Evolutionary conservation across 2,329 filamentous ascomycete species (phyloP).

Genomic region (Fusarium pseudoanthophilum): DNA sequence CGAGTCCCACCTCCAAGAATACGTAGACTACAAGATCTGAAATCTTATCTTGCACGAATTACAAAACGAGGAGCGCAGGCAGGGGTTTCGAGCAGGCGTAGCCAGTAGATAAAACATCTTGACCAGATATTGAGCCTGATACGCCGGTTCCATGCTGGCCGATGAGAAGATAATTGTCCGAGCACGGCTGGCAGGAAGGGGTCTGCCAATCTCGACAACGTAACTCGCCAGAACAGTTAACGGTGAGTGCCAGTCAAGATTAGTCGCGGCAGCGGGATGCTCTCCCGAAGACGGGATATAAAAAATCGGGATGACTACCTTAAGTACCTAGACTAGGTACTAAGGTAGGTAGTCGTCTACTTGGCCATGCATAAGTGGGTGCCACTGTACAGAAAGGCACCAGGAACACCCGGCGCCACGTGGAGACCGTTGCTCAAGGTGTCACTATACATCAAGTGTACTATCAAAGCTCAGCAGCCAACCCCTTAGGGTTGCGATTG

Average conservation of each 20-base stretch:
- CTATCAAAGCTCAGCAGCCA: constrained; percentile 15
- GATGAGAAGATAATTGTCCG: neutral
- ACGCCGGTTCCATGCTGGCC: constrained; percentile 6
- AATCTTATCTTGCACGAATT: neutral
- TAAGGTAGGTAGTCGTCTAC: neutral
- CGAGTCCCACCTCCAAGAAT: neutral
- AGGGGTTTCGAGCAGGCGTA: neutral
- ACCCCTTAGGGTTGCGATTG: constrained; percentile 5
- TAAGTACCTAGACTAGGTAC: too few relatives aligned
- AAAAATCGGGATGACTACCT: constrained; percentile 6
- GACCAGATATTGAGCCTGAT: constrained; percentile 5
- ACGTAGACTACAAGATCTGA: neutral
- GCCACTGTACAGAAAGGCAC: constrained; percentile 26
- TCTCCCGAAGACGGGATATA: constrained; percentile 33
- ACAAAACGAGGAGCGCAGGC: neutral
- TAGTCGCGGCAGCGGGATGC: constrained; percentile 28
- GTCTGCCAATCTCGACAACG: neutral
- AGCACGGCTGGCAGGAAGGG: neutral
- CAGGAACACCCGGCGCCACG: constrained; percentile 39
- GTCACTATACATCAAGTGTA: constrained; percentile 32
- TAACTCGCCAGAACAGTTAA: neutral
- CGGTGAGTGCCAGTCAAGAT: constrained; percentile 7
- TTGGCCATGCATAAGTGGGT: constrained; percentile 35
- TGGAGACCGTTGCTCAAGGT: constrained; percentile 36
- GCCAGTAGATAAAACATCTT: constrained; percentile 18